These are phyloP conservation scores for Magnaporthales sp. DNA, from an alignment of 2,329 filamentous ascomycete genomes.

Conservation along the genomic window DNA sequence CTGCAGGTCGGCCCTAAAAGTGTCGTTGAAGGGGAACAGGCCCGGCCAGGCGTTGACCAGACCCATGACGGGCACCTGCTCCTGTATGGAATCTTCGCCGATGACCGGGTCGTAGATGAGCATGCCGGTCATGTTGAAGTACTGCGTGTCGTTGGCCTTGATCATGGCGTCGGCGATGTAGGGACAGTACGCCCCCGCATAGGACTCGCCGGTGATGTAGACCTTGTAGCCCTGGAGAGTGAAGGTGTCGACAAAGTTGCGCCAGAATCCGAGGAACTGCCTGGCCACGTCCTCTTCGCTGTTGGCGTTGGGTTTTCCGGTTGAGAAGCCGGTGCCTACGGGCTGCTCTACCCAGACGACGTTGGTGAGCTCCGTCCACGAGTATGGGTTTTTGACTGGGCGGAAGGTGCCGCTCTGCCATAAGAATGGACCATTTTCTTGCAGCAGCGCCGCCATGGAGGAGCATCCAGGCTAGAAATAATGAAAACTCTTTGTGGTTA, in stretches of 20 bases:
- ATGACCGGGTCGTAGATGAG: slow-evolving; percentile 60
- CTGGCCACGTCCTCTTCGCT: slow-evolving; percentile 55
- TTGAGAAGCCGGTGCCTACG: slow-evolving; percentile 55
- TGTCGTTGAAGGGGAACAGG: slow-evolving; percentile 52
- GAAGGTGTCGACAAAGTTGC: slow-evolving; percentile 64
- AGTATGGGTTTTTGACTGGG: slow-evolving; percentile 56
- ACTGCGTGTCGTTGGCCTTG: slow-evolving; percentile 49
- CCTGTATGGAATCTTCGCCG: slow-evolving; percentile 28
- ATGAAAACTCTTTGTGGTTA: neutral
- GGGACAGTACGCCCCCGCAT: slow-evolving; percentile 54
- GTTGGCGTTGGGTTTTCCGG: slow-evolving; percentile 52
- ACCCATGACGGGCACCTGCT: slow-evolving; percentile 37
- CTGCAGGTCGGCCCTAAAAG: slow-evolving; percentile 39
- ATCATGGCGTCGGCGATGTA: slow-evolving; percentile 65
- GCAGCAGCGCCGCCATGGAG: slow-evolving; percentile 57
- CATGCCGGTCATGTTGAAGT: slow-evolving; percentile 58
- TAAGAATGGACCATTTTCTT: slow-evolving; percentile 63
- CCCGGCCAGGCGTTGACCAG: slow-evolving; percentile 50
- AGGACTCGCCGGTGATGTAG: slow-evolving; percentile 63
- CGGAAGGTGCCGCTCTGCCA: slow-evolving; percentile 59
- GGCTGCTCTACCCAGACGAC: slow-evolving; percentile 66
- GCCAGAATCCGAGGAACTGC: slow-evolving; percentile 69
- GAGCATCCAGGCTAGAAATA: slow-evolving; percentile 35
- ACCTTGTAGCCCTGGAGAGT: slow-evolving; percentile 53
- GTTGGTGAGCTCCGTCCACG: slow-evolving; percentile 65